Evolutionary conservation across 495 filamentous ascomycete species (phyloP), one percentile per base, ranked within the genome.

Genomic region (Staphylotrichum tortipilum): DNA sequence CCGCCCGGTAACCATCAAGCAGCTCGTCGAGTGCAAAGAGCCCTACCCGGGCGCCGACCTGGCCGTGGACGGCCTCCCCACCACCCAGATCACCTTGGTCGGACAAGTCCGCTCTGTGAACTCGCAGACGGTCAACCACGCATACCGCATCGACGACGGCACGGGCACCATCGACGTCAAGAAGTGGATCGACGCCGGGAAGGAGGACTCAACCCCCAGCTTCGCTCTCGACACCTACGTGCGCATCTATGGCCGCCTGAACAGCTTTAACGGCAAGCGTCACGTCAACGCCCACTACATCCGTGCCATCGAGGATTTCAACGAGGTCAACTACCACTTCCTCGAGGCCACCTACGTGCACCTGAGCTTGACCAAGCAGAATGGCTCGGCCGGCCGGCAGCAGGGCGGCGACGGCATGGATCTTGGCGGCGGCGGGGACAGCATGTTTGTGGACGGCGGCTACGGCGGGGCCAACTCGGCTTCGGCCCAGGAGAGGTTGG

Each of bases 91-190:
- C 48, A 88, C 84, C 22, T 80, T 96, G 59, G 78, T 96, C 55
- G 94, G 88, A 28, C 90, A 94, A 71, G 83, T 98, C 33, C 86
- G 87, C 60, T 82, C 84, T 64, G 82, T 95, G 67, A 84, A 80
- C 61, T 73, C 77, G n/a, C 88, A 94, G 71, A 75, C 85, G 40
- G 95, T 91, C 47, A 94, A 95, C 72, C 76, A 86, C 52, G 94
- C 86, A 28, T 96, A 94, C 78, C 84, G 81, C 57, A 69, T 97
- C 56, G 94, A 97, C 69, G 92, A 98, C 70, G 92, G 94, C 66
- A 97, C 92, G 1, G 92, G 88, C 50, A 74, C 80, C 23, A 81
- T 95, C 48, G 92, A 98, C 73, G 89, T 88, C 34, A 96, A 95
- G 74, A 80, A 86, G 66, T 97, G 88, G 88, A 71, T 89, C 18